Evolutionary conservation across 805 yeast species (phyloP), one percentile per base, ranked within the genome.

Genomic region (Naumovozyma castellii): DNA sequence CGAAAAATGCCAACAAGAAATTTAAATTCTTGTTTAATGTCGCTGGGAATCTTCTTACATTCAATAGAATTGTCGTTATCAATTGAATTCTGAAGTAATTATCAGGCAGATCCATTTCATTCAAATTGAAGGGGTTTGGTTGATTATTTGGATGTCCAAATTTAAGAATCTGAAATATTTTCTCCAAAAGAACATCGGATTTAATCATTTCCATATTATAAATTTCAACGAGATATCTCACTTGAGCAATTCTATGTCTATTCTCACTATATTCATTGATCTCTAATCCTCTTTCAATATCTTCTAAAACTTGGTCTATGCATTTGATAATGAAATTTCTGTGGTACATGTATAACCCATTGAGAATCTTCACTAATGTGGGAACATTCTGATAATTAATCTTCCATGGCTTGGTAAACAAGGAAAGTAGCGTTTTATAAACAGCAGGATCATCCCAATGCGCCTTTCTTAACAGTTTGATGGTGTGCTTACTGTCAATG

Each of bases 21-120:
- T 54, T 49, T 10, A 75, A 36, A 29, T 66, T 62, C 3, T 50
- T 47, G 8, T 30, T 35, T 4, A 56, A 41, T 2, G 45, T 35
- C 4, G 47, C 32, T 10, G 57, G 46, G 6, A 42, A 39, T 30
- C 52, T 50, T 6, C 47, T 43, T 3, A 65, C 34, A 8, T 56
- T 57, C n/a, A 59, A 57, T 15, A 80, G 50, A 4, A 76, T 53
- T 0, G 67, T 56, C 19, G 72, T 53, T 15, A 73, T 59, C 53
- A 87, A 59, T 31, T 76, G 76, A 29, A 85, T 64, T 42, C 95
- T 68, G 59, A 85, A 84, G 53, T 78, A 84, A 50, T 84, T 78
- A 48, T 77, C 72, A 0, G 80, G 78, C 10, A 62, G 62, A 60
- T 87, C 96, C n/a, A 71, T 38, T 14, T 62, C 71, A 22, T 68